These are phyloP conservation scores for Trypanosoma avium DNA, from an alignment of 208 protist species.

Conservation along the genomic window DNA sequence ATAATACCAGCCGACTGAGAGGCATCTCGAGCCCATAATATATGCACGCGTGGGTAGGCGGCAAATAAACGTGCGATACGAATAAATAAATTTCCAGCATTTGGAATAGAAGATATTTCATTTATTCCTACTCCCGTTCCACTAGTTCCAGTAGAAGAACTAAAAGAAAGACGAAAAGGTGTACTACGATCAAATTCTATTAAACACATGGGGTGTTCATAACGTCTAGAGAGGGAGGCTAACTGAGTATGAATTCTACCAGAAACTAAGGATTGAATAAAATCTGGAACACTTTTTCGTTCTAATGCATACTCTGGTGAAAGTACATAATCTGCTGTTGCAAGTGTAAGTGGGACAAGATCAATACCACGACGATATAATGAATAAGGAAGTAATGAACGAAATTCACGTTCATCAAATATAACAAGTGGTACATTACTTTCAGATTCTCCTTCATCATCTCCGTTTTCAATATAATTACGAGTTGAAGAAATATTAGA, in stretches of 20 bases:
- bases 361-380: conserved; percentile 70
- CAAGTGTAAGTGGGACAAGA: conserved; percentile 77
- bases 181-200: conserved; percentile 71
- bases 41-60: conserved; percentile 53
- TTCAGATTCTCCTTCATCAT: background rate
- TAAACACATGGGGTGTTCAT: conserved; percentile 62
- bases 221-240: conserved; percentile 54
- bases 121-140: too few relatives aligned
- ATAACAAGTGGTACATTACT: conserved; percentile 47
- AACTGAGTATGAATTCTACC: conserved; percentile 78
- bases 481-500: background rate
- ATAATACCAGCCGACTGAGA: conserved; percentile 73
- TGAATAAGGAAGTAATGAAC: conserved; percentile 70
- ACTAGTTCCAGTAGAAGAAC: background rate
- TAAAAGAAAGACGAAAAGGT: conserved; percentile 54
- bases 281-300: conserved; percentile 82
- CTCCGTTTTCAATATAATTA: background rate
- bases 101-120: background rate
- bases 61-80: conserved; percentile 59
- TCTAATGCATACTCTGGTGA: conserved; percentile 76
- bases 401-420: conserved; percentile 88
- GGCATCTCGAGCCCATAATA: conserved; percentile 77
- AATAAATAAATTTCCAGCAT: conserved; percentile 36
- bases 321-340: conserved; percentile 84
- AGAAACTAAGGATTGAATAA: conserved; percentile 58